Evolutionary conservation across 106 monocot genomes (phyloP).

Genomic region (Phalaenopsis aphrodite): DNA sequence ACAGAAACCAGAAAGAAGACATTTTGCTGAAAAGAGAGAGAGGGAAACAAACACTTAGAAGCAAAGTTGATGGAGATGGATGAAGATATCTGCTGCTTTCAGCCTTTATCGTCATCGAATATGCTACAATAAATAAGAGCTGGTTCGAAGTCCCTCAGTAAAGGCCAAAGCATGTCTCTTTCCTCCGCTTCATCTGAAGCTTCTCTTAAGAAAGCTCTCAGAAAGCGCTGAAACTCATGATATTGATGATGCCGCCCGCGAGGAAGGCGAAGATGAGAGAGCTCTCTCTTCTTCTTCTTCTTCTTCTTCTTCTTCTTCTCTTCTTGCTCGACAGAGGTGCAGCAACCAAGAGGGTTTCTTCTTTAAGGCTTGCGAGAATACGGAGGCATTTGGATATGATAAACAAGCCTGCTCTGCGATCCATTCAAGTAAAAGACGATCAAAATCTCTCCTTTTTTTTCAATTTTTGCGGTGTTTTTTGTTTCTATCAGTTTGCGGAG

Average conservation of each 20-base stretch:
- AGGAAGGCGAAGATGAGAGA: slow-evolving; percentile 8
- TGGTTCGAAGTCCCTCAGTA: background rate
- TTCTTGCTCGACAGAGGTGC: background rate
- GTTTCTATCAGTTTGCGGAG: background rate
- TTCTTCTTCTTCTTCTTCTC: slow-evolving; percentile 10
- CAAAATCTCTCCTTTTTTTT: background rate
- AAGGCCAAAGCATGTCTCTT: slow-evolving; percentile 1
- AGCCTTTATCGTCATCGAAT: slow-evolving; percentile 2
- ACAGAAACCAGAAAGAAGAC: slow-evolving; percentile 12
- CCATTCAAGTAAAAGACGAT: slow-evolving; percentile 36
- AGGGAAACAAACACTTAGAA: background rate
- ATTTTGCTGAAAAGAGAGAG: background rate
- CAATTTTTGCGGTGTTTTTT: background rate
- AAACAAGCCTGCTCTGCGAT: slow-evolving; percentile 62
- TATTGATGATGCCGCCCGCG: background rate
- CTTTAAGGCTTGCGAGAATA: slow-evolving; percentile 48
- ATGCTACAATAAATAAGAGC: slow-evolving; percentile 10
- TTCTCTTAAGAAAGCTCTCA: slow-evolving; percentile 10
- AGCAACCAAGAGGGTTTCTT: slow-evolving; percentile 2
- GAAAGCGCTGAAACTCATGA: slow-evolving; percentile 30
- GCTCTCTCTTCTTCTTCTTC: slow-evolving; percentile 9
- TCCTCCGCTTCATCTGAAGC: slow-evolving; percentile 14
- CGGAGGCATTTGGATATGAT: slow-evolving; percentile 53
- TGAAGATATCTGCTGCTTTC: background rate
- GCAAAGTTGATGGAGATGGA: slow-evolving; percentile 3